A percentile compares a stretch with the other conserved stretches of the same genome.
phyloP scores from a whole-genome alignment of 2,329 filamentous ascomycete genomes.

The Thielaviopsis euricoi region DNA sequence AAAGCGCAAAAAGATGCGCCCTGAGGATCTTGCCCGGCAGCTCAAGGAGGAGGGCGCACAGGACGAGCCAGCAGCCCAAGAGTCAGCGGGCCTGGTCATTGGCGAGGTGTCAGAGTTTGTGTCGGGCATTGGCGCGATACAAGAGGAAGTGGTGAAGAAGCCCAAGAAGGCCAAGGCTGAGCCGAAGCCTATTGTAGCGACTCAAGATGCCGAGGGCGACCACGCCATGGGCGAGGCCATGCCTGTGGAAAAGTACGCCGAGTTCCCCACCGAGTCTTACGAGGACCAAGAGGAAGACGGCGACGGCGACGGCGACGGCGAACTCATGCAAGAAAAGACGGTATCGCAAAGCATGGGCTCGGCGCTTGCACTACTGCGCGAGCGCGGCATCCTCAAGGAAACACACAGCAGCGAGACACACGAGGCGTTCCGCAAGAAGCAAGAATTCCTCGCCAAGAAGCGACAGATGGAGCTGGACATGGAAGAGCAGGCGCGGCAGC shows the following conservation, averaged over 20 bases:
- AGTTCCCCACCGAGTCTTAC: constrained; percentile 20
- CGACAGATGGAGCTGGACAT: constrained; percentile 59
- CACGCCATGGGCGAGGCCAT: constrained; percentile 18
- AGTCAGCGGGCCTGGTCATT: constrained; percentile 57
- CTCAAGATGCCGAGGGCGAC: constrained; percentile 22
- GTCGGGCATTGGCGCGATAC: constrained; percentile 60
- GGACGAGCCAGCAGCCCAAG: constrained; percentile 27
- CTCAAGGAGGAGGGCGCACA: constrained; percentile 44
- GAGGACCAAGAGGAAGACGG: constrained; percentile 13
- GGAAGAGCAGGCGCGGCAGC: constrained; percentile 60
- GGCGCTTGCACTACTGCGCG: constrained; percentile 64
- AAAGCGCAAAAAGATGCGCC: constrained; percentile 73
- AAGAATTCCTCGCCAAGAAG: constrained; percentile 63
- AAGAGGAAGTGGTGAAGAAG: constrained; percentile 37
- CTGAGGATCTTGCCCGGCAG: constrained; percentile 74
- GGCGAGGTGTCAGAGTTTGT: constrained; percentile 95
- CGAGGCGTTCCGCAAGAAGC: constrained; percentile 49
- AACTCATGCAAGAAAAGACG: constrained; percentile 47
- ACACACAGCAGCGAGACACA: constrained; percentile 47
- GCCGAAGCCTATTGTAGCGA: constrained; percentile 22
- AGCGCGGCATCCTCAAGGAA: constrained; percentile 64
- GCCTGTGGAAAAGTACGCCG: constrained; percentile 7
- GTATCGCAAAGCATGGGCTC: constrained; percentile 66
- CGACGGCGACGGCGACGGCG: constrained; percentile 53
- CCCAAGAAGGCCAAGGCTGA: constrained; percentile 25